These are phyloP conservation scores for Clarireedia monteithiana DNA, from an alignment of 2,329 filamentous ascomycete species.

Conservation along the genomic window DNA sequence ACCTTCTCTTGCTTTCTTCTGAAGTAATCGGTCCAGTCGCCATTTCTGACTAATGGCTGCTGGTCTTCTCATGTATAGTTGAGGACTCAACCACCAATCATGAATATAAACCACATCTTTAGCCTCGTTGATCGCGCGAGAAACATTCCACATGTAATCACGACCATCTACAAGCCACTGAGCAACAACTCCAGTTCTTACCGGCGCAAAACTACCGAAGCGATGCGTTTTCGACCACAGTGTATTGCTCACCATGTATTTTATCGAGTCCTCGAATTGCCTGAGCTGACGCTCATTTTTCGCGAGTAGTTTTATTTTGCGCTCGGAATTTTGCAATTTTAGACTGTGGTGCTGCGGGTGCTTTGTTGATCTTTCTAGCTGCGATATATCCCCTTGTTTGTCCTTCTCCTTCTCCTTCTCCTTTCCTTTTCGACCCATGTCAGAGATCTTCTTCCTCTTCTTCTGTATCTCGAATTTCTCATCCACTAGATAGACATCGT, in stretches of 20 bases:
- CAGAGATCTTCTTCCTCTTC: constrained; percentile 52
- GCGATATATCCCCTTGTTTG: constrained; percentile 11
- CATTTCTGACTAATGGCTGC: constrained; percentile 97
- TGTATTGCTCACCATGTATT: constrained; percentile 75
- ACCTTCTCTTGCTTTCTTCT: constrained; percentile 86
- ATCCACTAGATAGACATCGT: constrained; percentile 97
- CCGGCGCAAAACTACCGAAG: constrained; percentile 89
- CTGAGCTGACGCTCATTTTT: constrained; percentile 81
- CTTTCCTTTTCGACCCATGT: constrained; percentile 51
- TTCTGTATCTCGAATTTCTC: constrained; percentile 75
- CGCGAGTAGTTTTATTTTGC: constrained; percentile 84
- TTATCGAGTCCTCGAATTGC: constrained; percentile 91
- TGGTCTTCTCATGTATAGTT: constrained; percentile 89
- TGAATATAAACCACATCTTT: constrained; percentile 98
- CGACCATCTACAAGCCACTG: constrained; percentile 96
- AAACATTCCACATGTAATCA: constrained; percentile 99
- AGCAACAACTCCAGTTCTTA: constrained; percentile 77
- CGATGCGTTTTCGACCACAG: constrained; percentile 77
- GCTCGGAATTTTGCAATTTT: constrained; percentile 82
- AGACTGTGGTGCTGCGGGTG: constrained; percentile 69
- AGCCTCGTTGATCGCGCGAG: constrained; percentile 91
- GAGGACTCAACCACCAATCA: constrained; percentile 97
- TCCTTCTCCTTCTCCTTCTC: constrained; percentile 25
- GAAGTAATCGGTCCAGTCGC: constrained; percentile 87
- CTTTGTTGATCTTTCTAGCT: constrained; percentile 29